Base-by-base conservation (phyloP, 768 basidiomycete species). In the Mycena polygramma region DNA sequence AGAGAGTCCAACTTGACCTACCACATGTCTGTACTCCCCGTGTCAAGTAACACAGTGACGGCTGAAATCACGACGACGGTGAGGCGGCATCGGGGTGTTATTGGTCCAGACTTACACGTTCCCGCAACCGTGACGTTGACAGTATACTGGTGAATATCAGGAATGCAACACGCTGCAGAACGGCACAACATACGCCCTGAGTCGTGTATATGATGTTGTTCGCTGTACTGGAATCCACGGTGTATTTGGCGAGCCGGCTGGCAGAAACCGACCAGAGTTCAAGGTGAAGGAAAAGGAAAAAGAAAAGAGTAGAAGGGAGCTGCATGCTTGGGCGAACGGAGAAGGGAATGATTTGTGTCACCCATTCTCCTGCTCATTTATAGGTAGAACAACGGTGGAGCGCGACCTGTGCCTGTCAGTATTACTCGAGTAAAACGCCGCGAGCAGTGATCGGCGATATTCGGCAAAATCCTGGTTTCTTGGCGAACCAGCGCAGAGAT, bases 1-100 rank as follows among this genome's bases (percentile, higher is more conserved):
- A 3, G 30, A 46, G 35, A 55, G 19, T 15, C 20, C 17, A 0
- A 24, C 54, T 10, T 26, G 3, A n/a, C 68, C 11, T 67, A 82
- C 82, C 81, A 83, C 61, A 81, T 72, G 65, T 84, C 83, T 11
- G 83, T 81, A 45, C 79, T 81, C 46, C 82, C 83, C 0, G 81
- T 84, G 59, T 84, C 82, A n/a, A 84, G 77, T 3, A 77, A 80
- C 5, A 82, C 79, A 60, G 73, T 63, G 8, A 82, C 77, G 43
- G 74, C 79, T 80, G n/a, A n/a, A n/a, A n/a, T n/a, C n/a, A n/a
- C n/a, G n/a, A n/a, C n/a, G n/a, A n/a, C n/a, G n/a, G n/a, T n/a
- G n/a, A n/a, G n/a, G n/a, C n/a, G n/a, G n/a, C n/a, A n/a, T n/a
- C n/a, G n/a, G n/a, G n/a, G n/a, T n/a, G n/a, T n/a, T n/a, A n/a